Evolutionary conservation across 805 yeast genomes (phyloP).

Genomic region (Candida patagonica): DNA sequence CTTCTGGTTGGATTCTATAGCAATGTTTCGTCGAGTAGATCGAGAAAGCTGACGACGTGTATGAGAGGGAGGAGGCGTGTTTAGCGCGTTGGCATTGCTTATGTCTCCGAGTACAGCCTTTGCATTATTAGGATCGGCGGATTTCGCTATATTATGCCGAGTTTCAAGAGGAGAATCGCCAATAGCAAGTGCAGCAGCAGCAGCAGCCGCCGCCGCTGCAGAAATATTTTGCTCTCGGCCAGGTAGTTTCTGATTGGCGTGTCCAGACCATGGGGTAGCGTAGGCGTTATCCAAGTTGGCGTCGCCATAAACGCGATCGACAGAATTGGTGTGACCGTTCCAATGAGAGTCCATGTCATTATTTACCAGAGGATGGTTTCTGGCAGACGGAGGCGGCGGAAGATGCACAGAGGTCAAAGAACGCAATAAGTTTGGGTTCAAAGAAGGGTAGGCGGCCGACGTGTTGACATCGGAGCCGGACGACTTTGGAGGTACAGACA

Average conservation of each 20-base stretch:
- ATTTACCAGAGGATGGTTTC: slow-evolving; percentile 5
- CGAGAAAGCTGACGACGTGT: slow-evolving; percentile 1
- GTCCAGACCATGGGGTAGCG: slow-evolving; percentile 2
- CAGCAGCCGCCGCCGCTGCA: neutral
- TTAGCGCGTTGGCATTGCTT: slow-evolving; percentile 11
- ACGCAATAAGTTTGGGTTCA: slow-evolving; percentile 2
- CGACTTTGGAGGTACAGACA: slow-evolving; percentile 1
- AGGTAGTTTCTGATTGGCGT: neutral
- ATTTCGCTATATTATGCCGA: neutral
- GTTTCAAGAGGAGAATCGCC: slow-evolving; percentile 5
- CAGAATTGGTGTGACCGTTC: neutral
- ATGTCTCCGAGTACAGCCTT: slow-evolving; percentile 9
- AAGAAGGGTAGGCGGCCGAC: neutral
- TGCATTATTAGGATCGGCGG: neutral
- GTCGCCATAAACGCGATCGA: neutral
- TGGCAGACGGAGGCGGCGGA: slow-evolving; percentile 32
- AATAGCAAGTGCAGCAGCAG: neutral
- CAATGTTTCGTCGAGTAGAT: neutral
- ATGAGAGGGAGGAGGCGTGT: slow-evolving; percentile 18
- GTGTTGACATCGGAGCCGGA: neutral
- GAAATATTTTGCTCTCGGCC: neutral
- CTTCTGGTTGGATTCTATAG: slow-evolving; percentile 1
- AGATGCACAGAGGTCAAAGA: slow-evolving; percentile 33
- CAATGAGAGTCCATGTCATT: neutral
- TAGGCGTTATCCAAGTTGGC: neutral